Percentiles rank a stretch among this genome's conserved stretches.
Evolutionary conservation across 2,329 filamentous ascomycete species (phyloP).

Genomic region (Bretziella fagacearum): DNA sequence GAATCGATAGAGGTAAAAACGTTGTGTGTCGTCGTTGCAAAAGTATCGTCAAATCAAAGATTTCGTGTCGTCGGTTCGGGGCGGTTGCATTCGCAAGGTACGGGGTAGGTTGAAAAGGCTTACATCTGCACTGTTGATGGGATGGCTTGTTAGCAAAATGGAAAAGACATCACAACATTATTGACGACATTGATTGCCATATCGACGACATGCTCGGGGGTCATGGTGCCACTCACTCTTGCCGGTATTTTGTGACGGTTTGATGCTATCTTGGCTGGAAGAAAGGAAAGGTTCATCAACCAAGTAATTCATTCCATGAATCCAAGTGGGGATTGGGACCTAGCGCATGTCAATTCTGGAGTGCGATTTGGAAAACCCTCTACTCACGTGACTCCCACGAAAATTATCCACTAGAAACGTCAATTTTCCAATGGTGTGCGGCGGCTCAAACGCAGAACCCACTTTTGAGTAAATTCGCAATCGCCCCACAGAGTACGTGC

Average conservation of each 20-base stretch:
- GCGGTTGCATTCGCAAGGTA: background rate
- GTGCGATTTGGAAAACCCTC: constrained; percentile 14
- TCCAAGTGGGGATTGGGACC: constrained; percentile 15
- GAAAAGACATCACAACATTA: constrained; percentile 20
- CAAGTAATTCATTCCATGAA: constrained; percentile 19
- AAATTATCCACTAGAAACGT: constrained; percentile 2
- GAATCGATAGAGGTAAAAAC: background rate
- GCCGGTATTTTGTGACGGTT: constrained; percentile 35
- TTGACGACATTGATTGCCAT: constrained; percentile 1
- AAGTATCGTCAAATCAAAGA: background rate
- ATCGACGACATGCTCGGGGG: background rate
- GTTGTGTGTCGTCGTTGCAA: background rate
- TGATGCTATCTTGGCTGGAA: constrained; percentile 15
- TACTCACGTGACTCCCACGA: constrained; percentile 13
- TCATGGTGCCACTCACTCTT: constrained; percentile 35
- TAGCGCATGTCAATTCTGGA: constrained; percentile 11
- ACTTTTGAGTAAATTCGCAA: background rate
- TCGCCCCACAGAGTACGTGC: constrained; percentile 8
- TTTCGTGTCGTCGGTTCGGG: background rate
- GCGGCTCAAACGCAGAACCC: background rate
- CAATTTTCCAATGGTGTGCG: constrained; percentile 10
- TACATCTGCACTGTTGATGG: constrained; percentile 68
- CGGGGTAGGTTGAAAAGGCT: constrained; percentile 25
- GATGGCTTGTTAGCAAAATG: constrained; percentile 33
- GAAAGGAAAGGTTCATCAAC: constrained; percentile 17